phyloP scores from a whole-genome alignment of 225 moss, liverwort and hornwort genomes.

The Rhytidiadelphus loreus region DNA sequence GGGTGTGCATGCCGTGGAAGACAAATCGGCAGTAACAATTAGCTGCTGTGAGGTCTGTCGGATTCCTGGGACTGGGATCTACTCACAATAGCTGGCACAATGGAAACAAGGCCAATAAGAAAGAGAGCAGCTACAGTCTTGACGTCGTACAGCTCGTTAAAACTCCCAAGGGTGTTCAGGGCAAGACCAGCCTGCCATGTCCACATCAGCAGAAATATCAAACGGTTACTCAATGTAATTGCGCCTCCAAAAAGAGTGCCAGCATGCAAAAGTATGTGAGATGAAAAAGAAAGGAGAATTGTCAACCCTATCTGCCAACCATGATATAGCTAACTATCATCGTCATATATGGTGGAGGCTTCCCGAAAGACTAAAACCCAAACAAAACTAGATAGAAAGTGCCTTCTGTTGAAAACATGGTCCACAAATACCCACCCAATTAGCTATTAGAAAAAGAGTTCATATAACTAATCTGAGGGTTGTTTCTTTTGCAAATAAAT shows the following conservation, averaged over 20 bases:
- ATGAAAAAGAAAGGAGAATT: background rate
- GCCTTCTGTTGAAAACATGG: background rate
- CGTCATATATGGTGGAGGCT: background rate
- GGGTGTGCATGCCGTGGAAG: background rate
- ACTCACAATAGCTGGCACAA: conserved; percentile 49
- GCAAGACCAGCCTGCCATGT: conserved; percentile 78
- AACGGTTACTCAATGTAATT: background rate
- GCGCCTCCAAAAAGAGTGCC: background rate
- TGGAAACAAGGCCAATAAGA: conserved; percentile 69
- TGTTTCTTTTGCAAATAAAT: background rate
- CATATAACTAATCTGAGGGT: background rate
- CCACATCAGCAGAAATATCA: background rate
- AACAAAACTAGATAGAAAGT: background rate
- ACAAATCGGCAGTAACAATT: background rate
- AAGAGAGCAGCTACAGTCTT: conserved; percentile 74
- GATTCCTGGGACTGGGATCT: conserved; percentile 6
- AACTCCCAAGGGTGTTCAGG: conserved; percentile 54
- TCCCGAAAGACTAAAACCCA: background rate
- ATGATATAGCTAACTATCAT: background rate
- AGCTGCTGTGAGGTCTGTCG: conserved; percentile 22
- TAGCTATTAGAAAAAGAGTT: background rate
- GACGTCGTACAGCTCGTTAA: conserved; percentile 67
- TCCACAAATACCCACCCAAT: background rate
- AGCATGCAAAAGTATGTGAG: background rate
- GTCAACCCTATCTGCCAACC: background rate